Evolutionary conservation across 169 alveolate genomes (phyloP).

Genomic region (Theileria annulata): DNA sequence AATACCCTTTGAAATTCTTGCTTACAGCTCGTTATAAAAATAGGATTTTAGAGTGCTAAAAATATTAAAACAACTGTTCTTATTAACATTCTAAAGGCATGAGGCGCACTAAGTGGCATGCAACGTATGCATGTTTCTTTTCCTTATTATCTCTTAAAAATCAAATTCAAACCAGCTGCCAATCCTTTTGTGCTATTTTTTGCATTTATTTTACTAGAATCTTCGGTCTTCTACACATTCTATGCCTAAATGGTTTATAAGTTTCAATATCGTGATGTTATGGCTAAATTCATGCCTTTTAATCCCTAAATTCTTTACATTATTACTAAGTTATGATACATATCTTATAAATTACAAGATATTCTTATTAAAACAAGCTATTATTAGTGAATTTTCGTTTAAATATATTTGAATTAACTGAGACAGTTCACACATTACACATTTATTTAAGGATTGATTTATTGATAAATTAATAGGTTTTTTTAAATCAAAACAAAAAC

Average conservation of each 20-base stretch:
- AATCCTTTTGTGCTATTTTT: no score
- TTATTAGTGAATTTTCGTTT: background rate
- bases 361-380: background rate
- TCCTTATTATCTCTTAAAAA: background rate
- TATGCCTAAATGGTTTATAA: background rate
- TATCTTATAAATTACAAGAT: background rate
- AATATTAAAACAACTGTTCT: conserved; percentile 4
- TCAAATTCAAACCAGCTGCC: no score
- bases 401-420: background rate
- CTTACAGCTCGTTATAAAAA: background rate
- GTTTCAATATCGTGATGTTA: background rate
- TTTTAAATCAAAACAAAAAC: background rate
- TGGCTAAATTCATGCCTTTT: background rate
- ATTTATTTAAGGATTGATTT: background rate
- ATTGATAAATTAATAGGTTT: background rate
- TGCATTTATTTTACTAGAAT: background rate
- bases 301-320: background rate
- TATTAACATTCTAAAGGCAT: conserved; percentile 14
- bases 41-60: background rate
- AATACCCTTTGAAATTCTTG: background rate
- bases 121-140: conserved; percentile 13
- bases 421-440: background rate
- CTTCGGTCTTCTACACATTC: background rate
- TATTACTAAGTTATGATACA: no score
- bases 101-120: conserved; percentile 30